A percentile compares a stretch with the other conserved stretches of the same genome.
Evolutionary conservation across 805 yeast species (phyloP).

Genomic region (Candida rishiriensis): DNA sequence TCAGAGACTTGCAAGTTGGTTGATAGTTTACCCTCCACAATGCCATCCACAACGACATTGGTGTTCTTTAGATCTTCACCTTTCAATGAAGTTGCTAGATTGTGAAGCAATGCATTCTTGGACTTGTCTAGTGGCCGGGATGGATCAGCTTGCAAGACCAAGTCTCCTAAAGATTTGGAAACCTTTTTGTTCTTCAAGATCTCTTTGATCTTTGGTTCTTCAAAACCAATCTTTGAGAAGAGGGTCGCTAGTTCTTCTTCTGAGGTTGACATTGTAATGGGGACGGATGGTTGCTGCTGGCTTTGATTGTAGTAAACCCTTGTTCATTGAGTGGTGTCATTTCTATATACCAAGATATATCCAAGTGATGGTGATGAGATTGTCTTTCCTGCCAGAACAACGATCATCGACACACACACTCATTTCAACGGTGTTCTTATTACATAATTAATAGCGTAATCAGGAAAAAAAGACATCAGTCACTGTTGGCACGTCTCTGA

Average conservation of each 20-base stretch:
- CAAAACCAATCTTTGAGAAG: slow-evolving; percentile 55
- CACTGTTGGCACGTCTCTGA: too few relatives aligned
- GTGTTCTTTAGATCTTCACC: slow-evolving; percentile 49
- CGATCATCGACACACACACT: too few relatives aligned
- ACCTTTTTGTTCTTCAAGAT: slow-evolving; percentile 84
- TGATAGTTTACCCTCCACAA: slow-evolving; percentile 59
- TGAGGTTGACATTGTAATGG: slow-evolving; percentile 2
- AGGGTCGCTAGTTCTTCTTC: slow-evolving; percentile 27
- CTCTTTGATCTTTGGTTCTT: slow-evolving; percentile 72
- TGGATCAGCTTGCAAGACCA: slow-evolving; percentile 43
- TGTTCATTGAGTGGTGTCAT: too few relatives aligned
- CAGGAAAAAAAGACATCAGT: too few relatives aligned
- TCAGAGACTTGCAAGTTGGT: slow-evolving; percentile 74
- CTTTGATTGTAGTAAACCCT: too few relatives aligned
- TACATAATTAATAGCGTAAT: too few relatives aligned
- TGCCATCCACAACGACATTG: slow-evolving; percentile 51
- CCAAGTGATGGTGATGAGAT: too few relatives aligned
- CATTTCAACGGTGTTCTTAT: too few relatives aligned
- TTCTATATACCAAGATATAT: too few relatives aligned
- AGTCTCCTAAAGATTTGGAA: slow-evolving; percentile 57
- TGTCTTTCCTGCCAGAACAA: too few relatives aligned
- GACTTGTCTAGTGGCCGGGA: slow-evolving; percentile 48
- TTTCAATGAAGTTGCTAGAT: slow-evolving; percentile 70
- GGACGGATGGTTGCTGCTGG: too few relatives aligned
- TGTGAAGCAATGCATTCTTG: slow-evolving; percentile 63